Conservation (phyloP, 202 grass and related monocot species). For the Zizania palustris region DNA sequence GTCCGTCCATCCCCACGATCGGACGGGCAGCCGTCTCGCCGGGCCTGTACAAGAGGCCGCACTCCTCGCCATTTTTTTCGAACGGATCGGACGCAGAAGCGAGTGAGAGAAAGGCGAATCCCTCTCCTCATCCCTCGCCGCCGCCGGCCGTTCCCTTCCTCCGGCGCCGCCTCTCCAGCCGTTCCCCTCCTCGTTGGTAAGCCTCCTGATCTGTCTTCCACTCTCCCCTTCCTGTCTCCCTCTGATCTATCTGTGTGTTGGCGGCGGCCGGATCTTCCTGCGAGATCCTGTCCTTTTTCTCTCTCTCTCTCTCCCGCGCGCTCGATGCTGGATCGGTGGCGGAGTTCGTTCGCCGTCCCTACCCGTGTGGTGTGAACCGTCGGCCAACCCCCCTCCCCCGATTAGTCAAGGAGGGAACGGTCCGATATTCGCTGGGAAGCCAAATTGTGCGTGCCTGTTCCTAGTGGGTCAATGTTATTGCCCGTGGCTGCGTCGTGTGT, state of each 20-base stretch:
- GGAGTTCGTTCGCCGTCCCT: constrained; percentile 18
- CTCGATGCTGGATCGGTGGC: neutral
- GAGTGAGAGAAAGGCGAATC: neutral
- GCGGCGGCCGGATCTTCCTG: neutral
- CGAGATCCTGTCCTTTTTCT: constrained; percentile 27
- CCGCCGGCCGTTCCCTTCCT: neutral
- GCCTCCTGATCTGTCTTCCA: neutral
- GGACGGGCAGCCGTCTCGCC: too few relatives aligned
- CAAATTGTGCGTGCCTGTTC: neutral
- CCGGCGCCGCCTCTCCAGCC: constrained; percentile 1
- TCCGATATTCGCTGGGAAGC: neutral
- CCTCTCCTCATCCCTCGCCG: neutral
- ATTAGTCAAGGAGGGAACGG: neutral
- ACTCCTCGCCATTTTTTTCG: neutral
- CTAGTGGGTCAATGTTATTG: too few relatives aligned
- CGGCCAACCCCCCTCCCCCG: too few relatives aligned
- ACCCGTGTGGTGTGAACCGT: neutral
- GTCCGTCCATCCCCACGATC: too few relatives aligned
- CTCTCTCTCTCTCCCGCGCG: neutral
- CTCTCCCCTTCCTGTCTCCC: too few relatives aligned
- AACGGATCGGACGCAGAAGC: constrained; percentile 29
- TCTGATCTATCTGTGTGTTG: constrained; percentile 3
- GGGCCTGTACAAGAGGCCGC: constrained; percentile 25
- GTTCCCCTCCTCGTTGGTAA: constrained; percentile 6
- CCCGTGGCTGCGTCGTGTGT: neutral